These are phyloP conservation scores for Beauveria rudraprayagi DNA, from an alignment of 2,329 filamentous ascomycete genomes.

Conservation along the genomic window DNA sequence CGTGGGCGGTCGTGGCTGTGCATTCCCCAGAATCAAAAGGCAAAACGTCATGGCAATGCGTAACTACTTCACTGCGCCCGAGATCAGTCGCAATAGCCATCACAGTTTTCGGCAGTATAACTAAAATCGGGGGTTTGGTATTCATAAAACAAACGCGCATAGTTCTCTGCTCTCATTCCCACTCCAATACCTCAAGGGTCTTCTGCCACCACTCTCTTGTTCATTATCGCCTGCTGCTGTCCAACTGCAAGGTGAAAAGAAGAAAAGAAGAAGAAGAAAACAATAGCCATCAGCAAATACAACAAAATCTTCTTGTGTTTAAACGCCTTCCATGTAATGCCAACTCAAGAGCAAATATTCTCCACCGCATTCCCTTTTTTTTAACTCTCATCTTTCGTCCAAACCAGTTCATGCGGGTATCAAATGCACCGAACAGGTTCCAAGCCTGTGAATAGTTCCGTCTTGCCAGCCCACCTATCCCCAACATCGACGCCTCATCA, in stretches of 20 bases:
- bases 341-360: neutral
- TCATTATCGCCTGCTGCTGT: neutral
- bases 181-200: neutral
- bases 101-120: no score
- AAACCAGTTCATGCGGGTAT: neutral
- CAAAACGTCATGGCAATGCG: neutral
- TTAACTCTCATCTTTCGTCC: neutral
- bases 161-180: neutral
- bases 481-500: neutral
- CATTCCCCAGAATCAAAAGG: neutral
- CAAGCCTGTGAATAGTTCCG: neutral
- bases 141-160: neutral
- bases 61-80: neutral
- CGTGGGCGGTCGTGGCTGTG: neutral
- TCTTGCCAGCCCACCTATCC: neutral
- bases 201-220: neutral
- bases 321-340: conserved; percentile 7
- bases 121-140: neutral
- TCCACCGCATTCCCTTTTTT: neutral
- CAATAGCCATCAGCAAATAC: neutral
- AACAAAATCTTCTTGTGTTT: neutral
- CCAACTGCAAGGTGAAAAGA: neutral
- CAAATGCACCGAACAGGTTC: neutral
- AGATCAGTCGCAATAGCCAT: neutral
- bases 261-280: neutral